Evolutionary conservation across 2,329 filamentous ascomycete species (phyloP), one percentile per base, ranked within the genome.

Genomic region (Arthrobotrys musiformis): DNA sequence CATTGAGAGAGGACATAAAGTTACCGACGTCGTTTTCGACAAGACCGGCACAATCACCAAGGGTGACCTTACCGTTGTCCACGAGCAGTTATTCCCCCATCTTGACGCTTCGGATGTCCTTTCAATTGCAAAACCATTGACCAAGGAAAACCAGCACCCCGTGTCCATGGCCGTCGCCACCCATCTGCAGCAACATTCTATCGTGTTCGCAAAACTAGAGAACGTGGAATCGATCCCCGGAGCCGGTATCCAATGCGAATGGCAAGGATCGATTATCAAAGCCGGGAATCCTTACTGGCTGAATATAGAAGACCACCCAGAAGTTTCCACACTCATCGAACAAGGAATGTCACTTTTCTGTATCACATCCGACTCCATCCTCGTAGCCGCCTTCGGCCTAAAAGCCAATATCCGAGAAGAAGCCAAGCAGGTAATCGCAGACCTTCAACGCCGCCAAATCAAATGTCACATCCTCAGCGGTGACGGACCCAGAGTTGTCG

Each of bases 41-140:
- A 94, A 94, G 83, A 94, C 92, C 0, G 92, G 92, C 0, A 94
- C 92, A 0, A 82, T 94, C 7, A 94, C 92, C 0, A 82, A 85
- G 26, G 90, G 89, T 0, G 85, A 86, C 70, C 80, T 91, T 33
- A 82, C 84, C 50, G 82, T 88, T 67, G 81, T 82, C 74, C 26
- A 81, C 63, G 82, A 86, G 80, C 42, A 40, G 83, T 74, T 80
- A 83, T 83, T 6, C 79, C 58, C 19, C 35, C 79, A 1, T 52
- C n/a, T 42, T 19, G 50, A 5, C 62, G 37, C n/a, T 1, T 84
- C 24, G 78, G 84, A 8, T 82, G 82, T 17, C 81, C 89, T 0
- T 79, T 86, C 61, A n/a, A 52, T 72, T 28, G 58, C 24, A 1
- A 68, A 83, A 13, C 79, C 82, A 0, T 50, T 84, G 3, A 81